Percentiles rank a stretch among this genome's conserved stretches.
Evolutionary conservation across 2,329 filamentous ascomycete species (phyloP).

Genomic region (Aspergillus tamarii): DNA sequence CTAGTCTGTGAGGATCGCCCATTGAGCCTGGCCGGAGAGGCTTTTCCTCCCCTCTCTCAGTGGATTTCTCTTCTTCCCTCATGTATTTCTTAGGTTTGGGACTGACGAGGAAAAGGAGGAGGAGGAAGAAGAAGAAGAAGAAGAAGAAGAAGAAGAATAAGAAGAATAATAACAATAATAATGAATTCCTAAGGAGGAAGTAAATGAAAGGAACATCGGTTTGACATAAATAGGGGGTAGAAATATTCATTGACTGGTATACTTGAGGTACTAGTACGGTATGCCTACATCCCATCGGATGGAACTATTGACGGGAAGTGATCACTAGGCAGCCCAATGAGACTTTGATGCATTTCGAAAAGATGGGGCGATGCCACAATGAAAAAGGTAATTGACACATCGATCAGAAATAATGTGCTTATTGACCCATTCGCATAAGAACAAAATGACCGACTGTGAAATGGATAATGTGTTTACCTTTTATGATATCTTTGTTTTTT

Average conservation of each 20-base stretch:
- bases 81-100: neutral
- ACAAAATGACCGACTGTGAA: neutral
- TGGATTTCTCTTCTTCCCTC: neutral
- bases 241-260: neutral
- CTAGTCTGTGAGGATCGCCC: neutral
- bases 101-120: too few species aligned
- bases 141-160: neutral
- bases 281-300: neutral
- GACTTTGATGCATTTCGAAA: neutral
- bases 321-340: conserved; percentile 19
- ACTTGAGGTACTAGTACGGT: neutral
- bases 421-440: neutral
- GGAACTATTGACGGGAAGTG: conserved; percentile 24
- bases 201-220: conserved; percentile 11
- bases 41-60: neutral
- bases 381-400: neutral
- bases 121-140: neutral
- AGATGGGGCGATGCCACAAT: neutral
- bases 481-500: neutral
- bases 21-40: neutral
- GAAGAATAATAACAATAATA: neutral
- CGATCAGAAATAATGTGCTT: neutral
- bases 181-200: neutral
- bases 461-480: neutral
- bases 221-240: conserved; percentile 17